Base-by-base conservation (phyloP, 2,329 filamentous ascomycete genomes). In the Phyllosticta citriasiana region DNA sequence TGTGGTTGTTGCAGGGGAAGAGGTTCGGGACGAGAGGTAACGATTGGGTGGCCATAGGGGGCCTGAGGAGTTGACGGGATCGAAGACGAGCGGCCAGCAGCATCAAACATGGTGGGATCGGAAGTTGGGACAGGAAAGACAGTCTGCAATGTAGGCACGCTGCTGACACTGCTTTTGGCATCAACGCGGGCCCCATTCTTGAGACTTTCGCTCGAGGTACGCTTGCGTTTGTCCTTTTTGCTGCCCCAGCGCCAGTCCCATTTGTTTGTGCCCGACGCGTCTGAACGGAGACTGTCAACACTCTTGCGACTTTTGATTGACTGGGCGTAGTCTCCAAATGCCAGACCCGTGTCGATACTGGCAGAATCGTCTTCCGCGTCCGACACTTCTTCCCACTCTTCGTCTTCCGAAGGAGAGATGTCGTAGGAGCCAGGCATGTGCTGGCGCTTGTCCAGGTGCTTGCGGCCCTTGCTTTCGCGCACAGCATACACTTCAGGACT, bases 1-100 rank as follows among this genome's bases (percentile, higher is more conserved):
- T 91, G 87, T 2, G 92, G 92, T 67, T 96, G 90, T 71, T 94
- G 88, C n/a, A 97, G 79, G 10, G 86, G 85, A 33, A 91, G 81
- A 0, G 84, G 79, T 78, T 68, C 71, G 8, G 70, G 69, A 35
- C 69, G 67, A 7, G 71, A 66, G 16, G 71, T 71, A 12, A 73
- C 60, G 4, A 72, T 54, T 57, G 71, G 69, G 58, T 73, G 72
- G 14, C 68, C 55, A 30, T 77, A 74, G 60, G 74, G 72, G 30
- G 53, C 6, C 47, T 53, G 59, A 47, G 71, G 73, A 55, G 73
- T 72, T 62, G 72, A 70, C 16, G 78, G 78, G 14, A 78, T 71
- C n/a, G 78, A 69, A 47, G 84, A 82, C 24, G 75, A 77, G 33
- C 79, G 78, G 63, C 70, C 69, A 26, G 73, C 76, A 56, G 79